Evolutionary conservation across 2,329 filamentous ascomycete genomes (phyloP).

Genomic region (Blastomyces silverae): DNA sequence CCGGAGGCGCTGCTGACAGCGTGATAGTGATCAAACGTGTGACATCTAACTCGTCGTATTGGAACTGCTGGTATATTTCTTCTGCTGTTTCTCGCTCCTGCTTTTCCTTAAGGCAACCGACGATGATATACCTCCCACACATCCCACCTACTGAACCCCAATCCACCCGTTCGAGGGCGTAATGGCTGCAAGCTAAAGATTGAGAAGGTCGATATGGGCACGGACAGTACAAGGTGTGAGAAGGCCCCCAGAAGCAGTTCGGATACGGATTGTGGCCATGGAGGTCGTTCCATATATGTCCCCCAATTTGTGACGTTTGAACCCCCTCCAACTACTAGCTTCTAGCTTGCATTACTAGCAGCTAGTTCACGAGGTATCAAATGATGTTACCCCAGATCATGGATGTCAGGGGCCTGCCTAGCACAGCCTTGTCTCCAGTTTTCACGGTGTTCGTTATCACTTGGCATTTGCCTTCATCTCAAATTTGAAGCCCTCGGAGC

Average conservation of each 20-base stretch:
- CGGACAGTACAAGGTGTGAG: neutral
- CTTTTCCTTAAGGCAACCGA: neutral
- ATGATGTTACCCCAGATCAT: neutral
- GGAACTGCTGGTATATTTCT: neutral
- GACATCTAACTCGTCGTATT: neutral
- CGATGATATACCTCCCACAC: neutral
- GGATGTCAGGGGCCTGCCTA: neutral
- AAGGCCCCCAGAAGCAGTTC: neutral
- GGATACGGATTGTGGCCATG: neutral
- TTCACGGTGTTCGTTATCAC: neutral
- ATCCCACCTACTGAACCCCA: neutral
- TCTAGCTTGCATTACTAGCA: neutral
- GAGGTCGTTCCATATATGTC: neutral
- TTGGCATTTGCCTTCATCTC: too few relatives aligned
- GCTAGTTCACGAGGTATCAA: neutral
- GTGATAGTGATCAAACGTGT: neutral
- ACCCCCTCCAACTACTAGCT: too few relatives aligned
- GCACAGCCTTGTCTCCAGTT: neutral
- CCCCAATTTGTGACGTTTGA: too few relatives aligned
- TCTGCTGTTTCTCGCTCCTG: neutral
- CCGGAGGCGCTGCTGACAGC: neutral
- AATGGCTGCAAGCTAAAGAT: neutral
- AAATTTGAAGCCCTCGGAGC: neutral
- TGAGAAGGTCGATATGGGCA: neutral
- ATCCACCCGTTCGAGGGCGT: too few relatives aligned